Percentiles rank a stretch among this genome's conserved stretches.
These are phyloP conservation scores for Vitis rotundifolia DNA, from an alignment of 164 flowering plant species.

Conservation along the genomic window DNA sequence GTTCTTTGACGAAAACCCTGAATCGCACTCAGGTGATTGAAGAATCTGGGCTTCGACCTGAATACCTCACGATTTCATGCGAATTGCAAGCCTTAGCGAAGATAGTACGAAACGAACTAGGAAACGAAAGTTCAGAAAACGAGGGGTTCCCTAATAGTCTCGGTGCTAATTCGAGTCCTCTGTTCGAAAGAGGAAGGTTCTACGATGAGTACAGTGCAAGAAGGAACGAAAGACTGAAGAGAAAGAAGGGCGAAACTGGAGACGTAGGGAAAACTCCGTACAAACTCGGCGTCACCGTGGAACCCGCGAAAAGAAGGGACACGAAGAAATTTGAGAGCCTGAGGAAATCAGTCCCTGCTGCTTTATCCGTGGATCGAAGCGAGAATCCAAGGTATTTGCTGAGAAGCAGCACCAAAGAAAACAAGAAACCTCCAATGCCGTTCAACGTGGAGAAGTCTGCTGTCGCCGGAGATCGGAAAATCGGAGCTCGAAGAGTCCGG, in stretches of 20 bases:
- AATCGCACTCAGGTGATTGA: slow-evolving; percentile 21
- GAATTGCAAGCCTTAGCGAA: slow-evolving; percentile 61
- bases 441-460: slow-evolving; percentile 20
- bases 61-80: slow-evolving; percentile 54
- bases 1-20: slow-evolving; percentile 49
- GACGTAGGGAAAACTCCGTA: slow-evolving; percentile 28
- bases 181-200: slow-evolving; percentile 77
- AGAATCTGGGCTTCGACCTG: slow-evolving; percentile 46
- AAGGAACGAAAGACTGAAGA: slow-evolving; percentile 82
- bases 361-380: slow-evolving; percentile 30
- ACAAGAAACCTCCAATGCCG: slow-evolving; percentile 52
- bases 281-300: slow-evolving; percentile 57
- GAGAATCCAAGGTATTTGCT: slow-evolving; percentile 58
- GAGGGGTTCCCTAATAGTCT: not conserved
- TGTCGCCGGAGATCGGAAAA: slow-evolving; percentile 26
- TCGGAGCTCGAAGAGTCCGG: slow-evolving; percentile 19
- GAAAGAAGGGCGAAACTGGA: slow-evolving; percentile 53
- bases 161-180: slow-evolving; percentile 23
- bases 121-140: slow-evolving; percentile 16
- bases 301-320: slow-evolving; percentile 53
- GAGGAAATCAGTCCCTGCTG: slow-evolving; percentile 54
- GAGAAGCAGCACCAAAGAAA: slow-evolving; percentile 65
- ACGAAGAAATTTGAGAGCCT: slow-evolving; percentile 49
- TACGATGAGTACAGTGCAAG: slow-evolving; percentile 79
- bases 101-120: slow-evolving; percentile 59